Percentiles rank a stretch among this genome's conserved stretches.
These are phyloP conservation scores for Teratosphaeria gauchensis DNA, from an alignment of 2,329 filamentous ascomycete species.

Conservation along the genomic window DNA sequence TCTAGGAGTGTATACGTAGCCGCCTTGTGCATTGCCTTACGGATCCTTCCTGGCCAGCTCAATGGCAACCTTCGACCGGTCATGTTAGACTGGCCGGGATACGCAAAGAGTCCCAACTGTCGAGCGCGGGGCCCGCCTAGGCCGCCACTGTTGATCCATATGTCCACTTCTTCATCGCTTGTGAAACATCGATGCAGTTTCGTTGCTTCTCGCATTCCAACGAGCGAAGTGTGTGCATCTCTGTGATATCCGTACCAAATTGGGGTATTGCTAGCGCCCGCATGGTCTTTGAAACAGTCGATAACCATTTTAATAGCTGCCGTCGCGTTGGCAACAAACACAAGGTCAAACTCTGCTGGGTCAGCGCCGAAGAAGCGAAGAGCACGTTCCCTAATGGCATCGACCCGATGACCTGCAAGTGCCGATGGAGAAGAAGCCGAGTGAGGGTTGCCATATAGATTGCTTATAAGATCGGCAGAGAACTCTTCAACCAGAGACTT, in stretches of 20 bases:
- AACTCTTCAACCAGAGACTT: slow-evolving; percentile 49
- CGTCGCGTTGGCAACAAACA: slow-evolving; percentile 54
- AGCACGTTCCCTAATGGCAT: slow-evolving; percentile 45
- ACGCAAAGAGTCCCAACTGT: slow-evolving; percentile 29
- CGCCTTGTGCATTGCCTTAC: slow-evolving; percentile 25
- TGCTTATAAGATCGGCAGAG: slow-evolving; percentile 43
- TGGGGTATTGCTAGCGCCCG: slow-evolving; percentile 35
- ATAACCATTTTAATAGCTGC: slow-evolving; percentile 54
- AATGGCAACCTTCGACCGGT: slow-evolving; percentile 28
- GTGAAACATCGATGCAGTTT: slow-evolving; percentile 30
- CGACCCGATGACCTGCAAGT: slow-evolving; percentile 48
- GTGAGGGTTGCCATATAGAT: slow-evolving; percentile 60
- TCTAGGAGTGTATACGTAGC: slow-evolving; percentile 47
- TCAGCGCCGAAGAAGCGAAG: slow-evolving; percentile 51
- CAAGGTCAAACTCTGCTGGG: slow-evolving; percentile 49
- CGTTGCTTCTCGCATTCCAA: slow-evolving; percentile 27
- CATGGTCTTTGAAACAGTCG: slow-evolving; percentile 47
- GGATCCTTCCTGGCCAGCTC: slow-evolving; percentile 26
- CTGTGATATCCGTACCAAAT: slow-evolving; percentile 53
- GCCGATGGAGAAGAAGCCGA: slow-evolving; percentile 53
- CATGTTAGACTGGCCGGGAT: slow-evolving; percentile 33
- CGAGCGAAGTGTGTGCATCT: slow-evolving; percentile 53
- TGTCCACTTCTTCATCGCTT: slow-evolving; percentile 31
- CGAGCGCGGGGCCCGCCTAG: slow-evolving; percentile 20
- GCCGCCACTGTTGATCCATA: slow-evolving; percentile 34